A percentile compares a stretch with the other conserved stretches of the same genome.
Evolutionary conservation across 768 basidiomycete genomes (phyloP).

Genomic region (Saitozyma podzolica): DNA sequence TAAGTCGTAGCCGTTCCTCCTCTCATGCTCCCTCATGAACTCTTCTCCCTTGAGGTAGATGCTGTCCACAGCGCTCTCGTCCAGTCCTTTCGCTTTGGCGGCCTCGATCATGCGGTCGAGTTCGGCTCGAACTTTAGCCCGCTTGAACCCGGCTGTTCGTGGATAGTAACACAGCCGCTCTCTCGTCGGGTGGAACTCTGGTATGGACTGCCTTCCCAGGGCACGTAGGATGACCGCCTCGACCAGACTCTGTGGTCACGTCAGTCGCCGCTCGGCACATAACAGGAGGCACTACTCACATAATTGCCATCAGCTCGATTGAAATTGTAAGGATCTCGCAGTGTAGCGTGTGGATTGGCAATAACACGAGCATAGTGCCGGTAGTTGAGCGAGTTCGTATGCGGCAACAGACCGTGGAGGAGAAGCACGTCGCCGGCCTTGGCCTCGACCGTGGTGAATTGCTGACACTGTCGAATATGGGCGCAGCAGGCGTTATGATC

Average conservation of each 20-base stretch:
- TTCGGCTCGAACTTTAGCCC: conserved; percentile 15
- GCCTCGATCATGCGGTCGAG: conserved; percentile 23
- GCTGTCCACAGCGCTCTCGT: conserved; percentile 15
- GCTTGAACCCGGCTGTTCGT: conserved; percentile 24
- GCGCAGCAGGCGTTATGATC: conserved; percentile 3
- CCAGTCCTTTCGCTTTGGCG: conserved; percentile 20
- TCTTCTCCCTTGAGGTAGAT: conserved; percentile 18
- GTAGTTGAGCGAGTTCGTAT: conserved; percentile 22
- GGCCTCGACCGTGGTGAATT: conserved; percentile 16
- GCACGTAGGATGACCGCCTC: conserved; percentile 34
- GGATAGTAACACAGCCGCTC: conserved; percentile 20
- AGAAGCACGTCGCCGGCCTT: no score
- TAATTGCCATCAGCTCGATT: conserved; percentile 29
- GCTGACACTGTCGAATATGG: conserved; percentile 12
- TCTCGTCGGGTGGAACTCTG: conserved; percentile 15
- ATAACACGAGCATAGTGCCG: conserved; percentile 29
- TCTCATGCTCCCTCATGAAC: conserved; percentile 15
- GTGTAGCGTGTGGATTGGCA: conserved; percentile 27
- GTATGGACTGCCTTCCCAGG: conserved; percentile 14
- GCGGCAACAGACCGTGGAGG: conserved; percentile 17
- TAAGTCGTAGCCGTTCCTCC: conserved; percentile 12
- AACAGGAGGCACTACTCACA: conserved; percentile 10
- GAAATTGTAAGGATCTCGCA: conserved; percentile 23
- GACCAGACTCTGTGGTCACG: conserved; percentile 12
- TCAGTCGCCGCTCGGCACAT: no score